Evolutionary conservation across 768 basidiomycete genomes (phyloP), one percentile per base, ranked within the genome.

Genomic region (Russula dissimulans): DNA sequence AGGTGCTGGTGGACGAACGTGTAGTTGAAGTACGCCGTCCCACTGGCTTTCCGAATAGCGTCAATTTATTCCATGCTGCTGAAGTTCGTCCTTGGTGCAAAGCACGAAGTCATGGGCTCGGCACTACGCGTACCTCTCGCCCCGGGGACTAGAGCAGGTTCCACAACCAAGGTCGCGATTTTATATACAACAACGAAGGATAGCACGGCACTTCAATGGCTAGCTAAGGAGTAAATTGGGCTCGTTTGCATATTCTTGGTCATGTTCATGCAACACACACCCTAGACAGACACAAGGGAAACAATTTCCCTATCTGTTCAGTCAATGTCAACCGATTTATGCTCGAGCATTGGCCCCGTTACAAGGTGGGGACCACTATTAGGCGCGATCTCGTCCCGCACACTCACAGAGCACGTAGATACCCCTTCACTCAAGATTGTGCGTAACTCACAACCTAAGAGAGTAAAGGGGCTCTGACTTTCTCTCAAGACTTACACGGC

Each of bases 291-390:
- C 93, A 0, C 89, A 90, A 61, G 91, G 91, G 8, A 91, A 91
- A 65, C 74, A 76, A 18, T 87, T 89, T 69, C 86, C 91, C 0
- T 97, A 88, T 73, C 72, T 97, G 15, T 97, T 94, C 76, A 92
- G 90, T 61, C 95, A 97, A 67, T 91, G 88, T 67, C 93, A 97
- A 65, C 91, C 95, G 3, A 95, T 94, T 65, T 87, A 95, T 68
- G 89, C 89, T 3, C 83, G 94, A 32, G 79, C 85, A 3, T 72
- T 95, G 44, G 79, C 82, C 0, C 94, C 93, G 3, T 68, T 91
- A 59, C 92, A 95, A 80, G 87, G 87, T 83, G 44, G 47, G 63
- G 60, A 17, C n/a, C n/a, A 10, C 8, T 9, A 31, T 43, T 41
- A 12, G 11, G 29, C 17, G 39, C 34, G 8, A 17, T 45, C 17